Percentiles rank a stretch among this genome's conserved stretches.
phyloP scores from a whole-genome alignment of 2,329 filamentous ascomycete genomes.

The Aspergillus udagawae region DNA sequence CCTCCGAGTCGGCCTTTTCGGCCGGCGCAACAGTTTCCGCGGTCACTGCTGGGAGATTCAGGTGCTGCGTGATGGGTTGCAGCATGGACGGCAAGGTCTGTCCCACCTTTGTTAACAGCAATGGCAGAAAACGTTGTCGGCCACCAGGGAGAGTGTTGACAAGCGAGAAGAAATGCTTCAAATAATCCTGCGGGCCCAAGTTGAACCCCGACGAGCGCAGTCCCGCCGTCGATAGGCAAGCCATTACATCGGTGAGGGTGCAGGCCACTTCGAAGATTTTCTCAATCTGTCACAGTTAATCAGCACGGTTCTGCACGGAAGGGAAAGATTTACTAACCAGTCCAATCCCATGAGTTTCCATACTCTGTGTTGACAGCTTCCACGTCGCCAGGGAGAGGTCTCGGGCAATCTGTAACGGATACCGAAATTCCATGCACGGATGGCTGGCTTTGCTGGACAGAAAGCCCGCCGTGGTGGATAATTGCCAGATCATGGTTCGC shows the following conservation, averaged over 20 bases:
- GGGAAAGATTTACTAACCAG: constrained; percentile 50
- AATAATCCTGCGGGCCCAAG: constrained; percentile 66
- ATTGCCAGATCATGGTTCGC: constrained; percentile 67
- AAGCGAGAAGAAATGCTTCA: constrained; percentile 65
- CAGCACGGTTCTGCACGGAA: neutral
- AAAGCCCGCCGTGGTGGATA: constrained; percentile 62
- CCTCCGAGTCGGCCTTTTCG: neutral
- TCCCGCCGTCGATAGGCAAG: constrained; percentile 58
- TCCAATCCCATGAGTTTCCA: constrained; percentile 71
- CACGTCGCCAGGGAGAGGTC: constrained; percentile 64
- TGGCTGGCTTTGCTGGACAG: constrained; percentile 60
- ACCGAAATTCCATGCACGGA: constrained; percentile 59
- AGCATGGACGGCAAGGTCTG: constrained; percentile 58
- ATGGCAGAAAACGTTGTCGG: constrained; percentile 70
- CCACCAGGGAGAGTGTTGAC: constrained; percentile 69
- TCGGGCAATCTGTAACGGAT: constrained; percentile 59
- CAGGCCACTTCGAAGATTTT: constrained; percentile 75
- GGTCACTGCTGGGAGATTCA: constrained; percentile 11
- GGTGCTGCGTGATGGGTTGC: constrained; percentile 15
- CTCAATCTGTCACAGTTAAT: constrained; percentile 54
- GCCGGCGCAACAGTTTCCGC: neutral
- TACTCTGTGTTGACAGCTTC: constrained; percentile 66
- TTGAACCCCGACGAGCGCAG: constrained; percentile 60
- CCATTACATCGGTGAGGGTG: constrained; percentile 69
- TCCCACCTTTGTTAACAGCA: constrained; percentile 71